Conservation (phyloP, 129 eudicot species). For the Gnaphalium uliginosum region DNA sequence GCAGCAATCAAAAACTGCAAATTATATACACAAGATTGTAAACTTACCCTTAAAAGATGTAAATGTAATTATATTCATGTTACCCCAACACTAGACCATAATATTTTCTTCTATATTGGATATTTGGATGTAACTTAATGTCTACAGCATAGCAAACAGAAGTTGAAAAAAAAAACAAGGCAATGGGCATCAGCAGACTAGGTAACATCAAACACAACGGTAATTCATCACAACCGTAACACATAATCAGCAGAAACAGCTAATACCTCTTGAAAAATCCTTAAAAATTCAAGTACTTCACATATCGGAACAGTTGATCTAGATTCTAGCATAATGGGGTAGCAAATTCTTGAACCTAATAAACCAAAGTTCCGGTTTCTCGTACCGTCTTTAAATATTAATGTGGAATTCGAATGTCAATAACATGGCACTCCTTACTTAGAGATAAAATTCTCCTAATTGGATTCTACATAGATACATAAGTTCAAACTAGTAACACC, state of each 20-base stretch:
- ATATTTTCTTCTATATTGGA: slow-evolving; percentile 5
- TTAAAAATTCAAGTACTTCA: slow-evolving; percentile 1
- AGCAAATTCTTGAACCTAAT: not conserved
- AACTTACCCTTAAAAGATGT: slow-evolving; percentile 1
- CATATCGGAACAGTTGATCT: not conserved
- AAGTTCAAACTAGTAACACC: not conserved
- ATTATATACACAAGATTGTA: not conserved
- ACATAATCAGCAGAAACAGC: not conserved
- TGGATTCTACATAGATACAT: not conserved
- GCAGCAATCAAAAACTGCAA: slow-evolving; percentile 76
- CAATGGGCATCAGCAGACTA: slow-evolving; percentile 3
- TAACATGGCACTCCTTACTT: slow-evolving; percentile 2
- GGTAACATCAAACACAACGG: not conserved
- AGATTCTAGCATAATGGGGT: not conserved
- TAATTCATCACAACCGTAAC: not conserved
- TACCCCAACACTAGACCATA: slow-evolving; percentile 11
- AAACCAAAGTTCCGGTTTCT: slow-evolving; percentile 8
- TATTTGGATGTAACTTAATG: slow-evolving; percentile 1
- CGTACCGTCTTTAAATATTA: not conserved
- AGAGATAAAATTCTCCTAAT: not conserved
- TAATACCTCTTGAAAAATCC: not conserved
- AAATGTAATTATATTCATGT: slow-evolving; percentile 6
- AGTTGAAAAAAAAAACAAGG: not conserved
- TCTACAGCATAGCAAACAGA: not conserved
- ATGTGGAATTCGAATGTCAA: slow-evolving; percentile 15